phyloP scores from a whole-genome alignment of 345 rosid genomes.

The Gynandropsis gynandra region DNA sequence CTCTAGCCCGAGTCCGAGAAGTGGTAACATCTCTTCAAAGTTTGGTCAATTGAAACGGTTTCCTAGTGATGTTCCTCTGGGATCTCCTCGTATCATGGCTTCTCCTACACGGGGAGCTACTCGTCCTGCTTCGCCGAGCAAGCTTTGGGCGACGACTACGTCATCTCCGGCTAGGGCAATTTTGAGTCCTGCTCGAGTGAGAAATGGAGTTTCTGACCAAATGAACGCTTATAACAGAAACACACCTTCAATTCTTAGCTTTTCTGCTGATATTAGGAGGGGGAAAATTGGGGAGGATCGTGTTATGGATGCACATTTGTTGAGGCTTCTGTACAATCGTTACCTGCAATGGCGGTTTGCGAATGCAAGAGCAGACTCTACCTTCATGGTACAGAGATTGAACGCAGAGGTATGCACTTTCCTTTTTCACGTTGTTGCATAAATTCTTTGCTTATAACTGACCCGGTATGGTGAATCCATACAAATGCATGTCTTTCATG shows the following conservation, averaged over 20 bases:
- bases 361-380: constrained; percentile 72
- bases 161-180: constrained; percentile 53
- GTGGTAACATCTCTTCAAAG: constrained; percentile 45
- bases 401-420: constrained; percentile 59
- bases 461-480: no score
- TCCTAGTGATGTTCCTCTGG: constrained; percentile 43
- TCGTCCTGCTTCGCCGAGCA: constrained; percentile 75
- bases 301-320: constrained; percentile 64
- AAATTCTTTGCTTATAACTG: not conserved
- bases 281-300: constrained; percentile 76
- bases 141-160: constrained; percentile 55
- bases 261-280: constrained; percentile 78
- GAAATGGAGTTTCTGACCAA: constrained; percentile 36
- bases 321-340: constrained; percentile 79
- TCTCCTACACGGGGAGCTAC: constrained; percentile 54
- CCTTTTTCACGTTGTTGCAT: constrained; percentile 4
- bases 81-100: constrained; percentile 53
- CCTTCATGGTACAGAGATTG: constrained; percentile 52
- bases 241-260: constrained; percentile 82
- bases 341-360: constrained; percentile 82
- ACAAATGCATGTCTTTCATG: not conserved
- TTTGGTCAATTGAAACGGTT: constrained; percentile 55
- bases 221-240: constrained; percentile 35
- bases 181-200: constrained; percentile 66
- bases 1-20: constrained; percentile 52